Evolutionary conservation across 257 asterid species (phyloP), one percentile per base, ranked within the genome.

Genomic region (Handroanthus guayacan): DNA sequence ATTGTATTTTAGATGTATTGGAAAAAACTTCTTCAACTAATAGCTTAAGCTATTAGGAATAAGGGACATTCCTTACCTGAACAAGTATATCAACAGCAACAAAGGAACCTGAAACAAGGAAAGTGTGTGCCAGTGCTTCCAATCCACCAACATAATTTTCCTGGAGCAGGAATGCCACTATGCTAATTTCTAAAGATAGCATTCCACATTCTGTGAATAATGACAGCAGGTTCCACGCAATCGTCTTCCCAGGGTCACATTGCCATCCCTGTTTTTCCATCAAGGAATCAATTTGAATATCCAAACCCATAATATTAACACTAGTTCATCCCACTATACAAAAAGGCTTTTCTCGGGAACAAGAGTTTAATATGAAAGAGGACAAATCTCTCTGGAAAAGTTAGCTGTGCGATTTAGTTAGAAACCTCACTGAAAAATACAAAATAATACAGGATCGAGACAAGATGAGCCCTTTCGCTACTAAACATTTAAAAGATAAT

Each of bases 121-220:
- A 92, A 44, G 94, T 90, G 74, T 86, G 99, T 3, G 93, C 89
- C 48, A 95, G 84, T 44, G 93, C 89, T 81, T 90, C 98, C 89
- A 92, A 84, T 48, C 98, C 97, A 86, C 85, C 87, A 41, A 93
- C 87, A 67, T 89, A 89, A 78, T 89, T 91, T 39, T 91, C 97
- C 82, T 91, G 89, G 79, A 95, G 98, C 78, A 95, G 85, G 85
- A 95, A 95, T 4, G 92, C 90, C 69, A 91, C 81, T 69, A 91
- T 82, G 86, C 96, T 92, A 50, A 90, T 83, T 79, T 95, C 98
- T 67, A 95, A 81, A 75, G 87, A 86, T 38, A 92, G 83, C 94
- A 95, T 87, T 65, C 87, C 92, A 47, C 90, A 86, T 76, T 88
- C 87, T 18, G 96, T 88, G 72, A 84, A 81, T 62, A 95, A 66